Base-by-base conservation (phyloP, 2,329 filamentous ascomycete genomes). In the Neonectria sp. region DNA sequence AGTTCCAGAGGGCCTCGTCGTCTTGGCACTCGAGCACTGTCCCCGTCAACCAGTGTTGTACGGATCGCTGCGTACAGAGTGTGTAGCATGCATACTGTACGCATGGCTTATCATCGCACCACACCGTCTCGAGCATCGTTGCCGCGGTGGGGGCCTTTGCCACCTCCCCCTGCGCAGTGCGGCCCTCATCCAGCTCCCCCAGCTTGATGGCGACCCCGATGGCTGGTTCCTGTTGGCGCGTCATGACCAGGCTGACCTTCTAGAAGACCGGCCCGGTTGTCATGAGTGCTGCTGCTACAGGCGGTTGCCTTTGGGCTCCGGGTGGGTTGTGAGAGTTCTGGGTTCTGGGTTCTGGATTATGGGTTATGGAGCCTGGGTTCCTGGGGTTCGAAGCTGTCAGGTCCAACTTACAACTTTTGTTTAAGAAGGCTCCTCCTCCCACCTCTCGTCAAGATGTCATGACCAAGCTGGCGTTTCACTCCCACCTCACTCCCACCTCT, bases 31-130 rank as follows among this genome's bases (percentile, higher is more conserved):
- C 29, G n/a, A 59, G 56, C 29, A n/a, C 52, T 37, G 52, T 25
- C 33, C 53, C 58, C 57, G 29, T 17, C 13, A 7, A 7, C 37
- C 24, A 25, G 21, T 33, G 31, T 35, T 45, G 15, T 52, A 48
- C 45, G 12, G 51, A 21, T 21, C 21, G 21, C 21, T 13, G 45
- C 29, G 31, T 25, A 27, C 31, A n/a, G 49, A 49, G 29, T 45
- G 33, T 15, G 29, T 43, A 37, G 25, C 33, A 57, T 61, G 52
- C 63, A 52, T 40, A 21, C 21, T 21, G 21, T 21, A 6, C 62
- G 21, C 56, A 58, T 60, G 57, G 67, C 70, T 74, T 75, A 74
- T 73, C 73, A 69, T 73, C 46, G 71, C 70, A 67, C 71, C 68
- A 71, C 61, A 46, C 70, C 63, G 40, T 61, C 45, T 64, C 53